Conservation (phyloP, 257 asterid genomes). For the Plantago elongata region DNA sequence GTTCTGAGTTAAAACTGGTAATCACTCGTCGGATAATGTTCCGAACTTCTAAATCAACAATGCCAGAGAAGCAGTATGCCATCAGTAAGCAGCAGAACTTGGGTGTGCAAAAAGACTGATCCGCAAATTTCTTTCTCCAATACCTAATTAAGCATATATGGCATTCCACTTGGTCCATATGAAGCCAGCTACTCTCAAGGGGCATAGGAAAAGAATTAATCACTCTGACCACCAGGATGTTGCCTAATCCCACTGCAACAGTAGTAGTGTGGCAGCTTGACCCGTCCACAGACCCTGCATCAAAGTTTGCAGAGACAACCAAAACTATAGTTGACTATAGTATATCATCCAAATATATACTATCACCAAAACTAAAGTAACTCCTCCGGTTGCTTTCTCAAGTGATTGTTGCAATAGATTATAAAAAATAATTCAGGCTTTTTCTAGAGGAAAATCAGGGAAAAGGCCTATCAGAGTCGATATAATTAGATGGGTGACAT, state of each 20-base stretch:
- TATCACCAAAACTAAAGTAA: not conserved
- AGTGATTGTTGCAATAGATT: too few relatives aligned
- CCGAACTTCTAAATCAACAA: not conserved
- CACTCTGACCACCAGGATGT: slow-evolving; percentile 42
- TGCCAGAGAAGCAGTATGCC: not conserved
- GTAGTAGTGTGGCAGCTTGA: slow-evolving; percentile 84
- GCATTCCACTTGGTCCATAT: too few relatives aligned
- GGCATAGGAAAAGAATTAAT: slow-evolving; percentile 11
- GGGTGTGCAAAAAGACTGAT: too few relatives aligned
- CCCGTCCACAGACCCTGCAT: slow-evolving; percentile 86
- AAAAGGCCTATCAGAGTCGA: too few relatives aligned
- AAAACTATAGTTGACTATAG: not conserved
- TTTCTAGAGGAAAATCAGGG: too few relatives aligned
- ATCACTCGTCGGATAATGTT: not conserved
- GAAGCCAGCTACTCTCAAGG: not conserved
- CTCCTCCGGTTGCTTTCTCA: too few relatives aligned
- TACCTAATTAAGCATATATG: too few relatives aligned
- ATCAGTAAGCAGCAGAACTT: not conserved
- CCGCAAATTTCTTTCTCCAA: too few relatives aligned
- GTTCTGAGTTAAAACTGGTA: not conserved
- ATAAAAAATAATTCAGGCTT: too few relatives aligned
- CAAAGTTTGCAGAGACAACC: slow-evolving; percentile 10
- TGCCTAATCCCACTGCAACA: slow-evolving; percentile 83
- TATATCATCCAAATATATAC: not conserved
- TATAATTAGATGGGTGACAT: too few relatives aligned